phyloP scores from a whole-genome alignment of 257 asterid genomes.

The Nyctanthes arbortristis region DNA sequence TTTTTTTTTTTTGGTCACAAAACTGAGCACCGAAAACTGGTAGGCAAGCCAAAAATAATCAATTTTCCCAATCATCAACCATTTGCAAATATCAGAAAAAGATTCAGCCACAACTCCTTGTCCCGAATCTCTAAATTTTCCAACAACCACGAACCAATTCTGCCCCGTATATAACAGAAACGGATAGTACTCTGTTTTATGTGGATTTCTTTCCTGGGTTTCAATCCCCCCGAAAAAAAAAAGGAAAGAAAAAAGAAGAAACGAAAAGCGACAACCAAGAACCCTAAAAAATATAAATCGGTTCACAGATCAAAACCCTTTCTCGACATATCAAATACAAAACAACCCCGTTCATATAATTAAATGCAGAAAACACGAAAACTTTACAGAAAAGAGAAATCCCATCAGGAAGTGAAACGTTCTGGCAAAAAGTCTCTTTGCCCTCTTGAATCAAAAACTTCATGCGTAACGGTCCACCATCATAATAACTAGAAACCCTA shows the following conservation, averaged over 20 bases:
- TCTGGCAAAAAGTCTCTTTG: background rate
- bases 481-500: background rate
- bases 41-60: background rate
- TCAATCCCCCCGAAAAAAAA: too few species aligned
- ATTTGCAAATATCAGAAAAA: background rate
- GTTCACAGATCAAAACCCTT: background rate
- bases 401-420: too few species aligned
- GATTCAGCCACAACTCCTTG: background rate
- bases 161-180: background rate
- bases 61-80: background rate
- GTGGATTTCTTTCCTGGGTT: background rate
- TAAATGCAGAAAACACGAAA: background rate
- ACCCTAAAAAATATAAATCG: background rate
- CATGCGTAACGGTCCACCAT: background rate
- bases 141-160: background rate
- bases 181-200: background rate
- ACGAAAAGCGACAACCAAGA: background rate
- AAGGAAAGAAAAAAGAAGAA: too few species aligned
- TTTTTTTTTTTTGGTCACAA: background rate
- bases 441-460: background rate
- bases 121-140: background rate
- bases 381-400: background rate
- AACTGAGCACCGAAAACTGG: conserved; percentile 13
- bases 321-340: background rate
- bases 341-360: background rate